A percentile compares a stretch with the other conserved stretches of the same genome.
phyloP scores from a whole-genome alignment of 192 early-diverging fungal species.

The Coemansia sp. region DNA sequence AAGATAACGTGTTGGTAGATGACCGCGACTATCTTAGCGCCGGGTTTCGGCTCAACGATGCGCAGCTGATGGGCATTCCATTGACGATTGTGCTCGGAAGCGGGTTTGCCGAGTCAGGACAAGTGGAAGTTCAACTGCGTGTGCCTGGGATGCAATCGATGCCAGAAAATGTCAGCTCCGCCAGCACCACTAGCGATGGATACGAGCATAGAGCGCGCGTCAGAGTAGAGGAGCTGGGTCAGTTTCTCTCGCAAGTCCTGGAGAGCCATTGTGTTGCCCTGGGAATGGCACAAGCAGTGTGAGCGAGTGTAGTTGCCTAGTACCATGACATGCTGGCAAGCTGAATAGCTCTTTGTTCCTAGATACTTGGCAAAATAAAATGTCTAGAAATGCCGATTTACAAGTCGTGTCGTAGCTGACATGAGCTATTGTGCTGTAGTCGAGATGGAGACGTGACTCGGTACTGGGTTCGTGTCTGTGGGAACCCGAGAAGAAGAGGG shows the following conservation, averaged over 20 bases:
- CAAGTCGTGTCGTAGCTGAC: background rate
- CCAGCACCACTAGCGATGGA: background rate
- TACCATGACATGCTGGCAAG: background rate
- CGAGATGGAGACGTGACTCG: background rate
- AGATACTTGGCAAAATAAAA: too few species aligned
- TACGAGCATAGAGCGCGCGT: slow-evolving; percentile 32
- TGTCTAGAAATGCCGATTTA: too few species aligned
- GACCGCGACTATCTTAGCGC: slow-evolving; percentile 67
- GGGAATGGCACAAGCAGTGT: background rate
- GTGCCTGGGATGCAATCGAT: slow-evolving; percentile 20
- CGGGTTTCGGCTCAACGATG: slow-evolving; percentile 83
- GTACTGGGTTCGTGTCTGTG: background rate
- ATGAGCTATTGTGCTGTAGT: background rate
- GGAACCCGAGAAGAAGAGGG: background rate
- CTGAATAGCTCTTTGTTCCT: background rate
- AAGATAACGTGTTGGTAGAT: slow-evolving; percentile 68
- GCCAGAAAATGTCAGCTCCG: slow-evolving; percentile 6
- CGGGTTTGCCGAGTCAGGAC: slow-evolving; percentile 35
- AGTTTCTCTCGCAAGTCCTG: slow-evolving; percentile 28
- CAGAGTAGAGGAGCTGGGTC: slow-evolving; percentile 15
- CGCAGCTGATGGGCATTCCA: slow-evolving; percentile 82
- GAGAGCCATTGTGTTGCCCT: slow-evolving; percentile 5
- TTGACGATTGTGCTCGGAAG: slow-evolving; percentile 76
- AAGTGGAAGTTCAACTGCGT: slow-evolving; percentile 52
- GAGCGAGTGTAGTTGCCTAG: background rate